phyloP scores from a whole-genome alignment of 208 protist species.

The Angomonas deanei region DNA sequence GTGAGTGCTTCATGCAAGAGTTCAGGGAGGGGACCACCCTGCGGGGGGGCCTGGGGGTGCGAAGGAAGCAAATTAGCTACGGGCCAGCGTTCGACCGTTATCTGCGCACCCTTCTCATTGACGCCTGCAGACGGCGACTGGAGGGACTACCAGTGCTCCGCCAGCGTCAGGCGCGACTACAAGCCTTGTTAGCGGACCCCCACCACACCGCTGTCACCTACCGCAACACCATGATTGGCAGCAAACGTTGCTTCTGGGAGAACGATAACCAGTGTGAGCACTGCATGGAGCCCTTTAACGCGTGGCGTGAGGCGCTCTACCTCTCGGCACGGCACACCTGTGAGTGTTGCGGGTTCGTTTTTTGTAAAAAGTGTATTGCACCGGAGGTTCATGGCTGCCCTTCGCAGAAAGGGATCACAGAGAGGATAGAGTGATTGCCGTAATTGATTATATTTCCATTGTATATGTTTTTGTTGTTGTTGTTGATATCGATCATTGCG shows the following conservation, averaged over 20 bases:
- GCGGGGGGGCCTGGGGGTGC: not conserved
- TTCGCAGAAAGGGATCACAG: conserved; percentile 4
- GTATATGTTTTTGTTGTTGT: not conserved
- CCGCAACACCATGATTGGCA: conserved; percentile 8
- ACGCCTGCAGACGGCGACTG: conserved; percentile 28
- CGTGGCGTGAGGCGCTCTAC: conserved; percentile 1
- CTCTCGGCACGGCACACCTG: not conserved
- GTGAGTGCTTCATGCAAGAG: conserved; percentile 5
- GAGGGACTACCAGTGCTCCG: conserved; percentile 14
- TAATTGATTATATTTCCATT: not conserved
- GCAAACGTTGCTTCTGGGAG: conserved; percentile 36
- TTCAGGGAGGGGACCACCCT: not conserved
- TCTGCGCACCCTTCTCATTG: conserved; percentile 30
- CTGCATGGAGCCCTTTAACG: conserved; percentile 29
- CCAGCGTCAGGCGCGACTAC: conserved; percentile 15
- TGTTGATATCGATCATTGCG: not conserved
- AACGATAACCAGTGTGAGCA: conserved; percentile 26
- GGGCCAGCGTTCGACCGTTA: conserved; percentile 48
- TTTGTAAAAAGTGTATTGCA: conserved; percentile 1
- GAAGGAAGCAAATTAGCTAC: conserved; percentile 17
- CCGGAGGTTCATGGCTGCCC: conserved; percentile 2
- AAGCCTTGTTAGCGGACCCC: not conserved
- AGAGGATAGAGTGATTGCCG: not conserved
- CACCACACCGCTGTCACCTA: not conserved
- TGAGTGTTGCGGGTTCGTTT: not conserved